Conservation (phyloP, 495 filamentous ascomycete species). For the Penicillium verhagenii region DNA sequence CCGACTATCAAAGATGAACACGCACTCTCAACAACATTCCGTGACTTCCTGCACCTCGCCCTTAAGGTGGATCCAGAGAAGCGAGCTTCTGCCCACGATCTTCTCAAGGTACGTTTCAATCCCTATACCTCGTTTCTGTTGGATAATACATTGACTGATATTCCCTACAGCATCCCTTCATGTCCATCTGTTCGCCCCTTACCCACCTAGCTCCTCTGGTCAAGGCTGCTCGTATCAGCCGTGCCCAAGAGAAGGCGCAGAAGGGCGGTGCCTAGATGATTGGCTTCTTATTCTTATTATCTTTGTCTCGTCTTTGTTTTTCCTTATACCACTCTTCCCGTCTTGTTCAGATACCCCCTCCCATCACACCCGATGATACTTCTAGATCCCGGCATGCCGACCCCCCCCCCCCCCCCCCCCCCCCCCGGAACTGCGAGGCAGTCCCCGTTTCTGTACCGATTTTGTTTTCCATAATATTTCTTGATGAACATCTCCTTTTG, state of each 20-base stretch:
- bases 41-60: conserved; percentile 85
- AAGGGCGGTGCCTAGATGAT: conserved; percentile 48
- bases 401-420: conserved; percentile 9
- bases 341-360: conserved; percentile 46
- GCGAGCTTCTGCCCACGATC: conserved; percentile 88
- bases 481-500: conserved; percentile 21
- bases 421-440: conserved; percentile 18
- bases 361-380: conserved; percentile 37
- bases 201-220: conserved; percentile 80
- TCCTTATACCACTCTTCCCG: conserved; percentile 31
- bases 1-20: conserved; percentile 93
- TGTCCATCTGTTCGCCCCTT: conserved; percentile 71
- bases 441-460: conserved; percentile 18
- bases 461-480: conserved; percentile 14
- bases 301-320: conserved; percentile 1
- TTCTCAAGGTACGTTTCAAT: conserved; percentile 70
- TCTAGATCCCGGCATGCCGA: conserved; percentile 33
- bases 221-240: conserved; percentile 74
- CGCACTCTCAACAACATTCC: conserved; percentile 73
- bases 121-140: conserved; percentile 1
- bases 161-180: conserved; percentile 80
- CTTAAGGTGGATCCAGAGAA: conserved; percentile 96
- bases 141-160: conserved; percentile 30
- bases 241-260: conserved; percentile 78
- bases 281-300: background rate